Evolutionary conservation across 208 protist species (phyloP).

Genomic region (Trypanosoma scelopori): DNA sequence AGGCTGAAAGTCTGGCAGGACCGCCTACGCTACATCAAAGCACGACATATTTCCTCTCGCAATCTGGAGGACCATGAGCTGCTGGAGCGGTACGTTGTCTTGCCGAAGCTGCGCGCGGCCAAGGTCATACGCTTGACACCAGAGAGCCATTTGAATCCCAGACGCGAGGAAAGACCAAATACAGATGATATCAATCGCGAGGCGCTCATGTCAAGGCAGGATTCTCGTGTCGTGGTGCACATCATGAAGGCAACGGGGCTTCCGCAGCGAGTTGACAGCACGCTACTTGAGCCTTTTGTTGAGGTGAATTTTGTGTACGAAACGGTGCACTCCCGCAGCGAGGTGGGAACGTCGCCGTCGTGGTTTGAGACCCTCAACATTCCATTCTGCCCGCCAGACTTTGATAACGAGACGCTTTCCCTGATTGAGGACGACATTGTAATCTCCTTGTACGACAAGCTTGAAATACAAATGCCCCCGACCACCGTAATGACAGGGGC

Average conservation of each 20-base stretch:
- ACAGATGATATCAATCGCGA: conserved; percentile 69
- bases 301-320: conserved; percentile 77
- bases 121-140: conserved; percentile 46
- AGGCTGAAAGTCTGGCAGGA: conserved; percentile 77
- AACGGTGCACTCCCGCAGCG: conserved; percentile 65
- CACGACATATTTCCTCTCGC: conserved; percentile 28
- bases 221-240: conserved; percentile 74
- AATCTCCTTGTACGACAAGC: conserved; percentile 81
- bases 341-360: conserved; percentile 62
- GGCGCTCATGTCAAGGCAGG: conserved; percentile 43
- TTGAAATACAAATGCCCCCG: conserved; percentile 61
- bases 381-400: conserved; percentile 77
- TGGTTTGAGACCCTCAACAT: conserved; percentile 86
- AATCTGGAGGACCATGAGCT: conserved; percentile 61
- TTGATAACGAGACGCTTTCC: conserved; percentile 81
- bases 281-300: conserved; percentile 75
- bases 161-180: conserved; percentile 61
- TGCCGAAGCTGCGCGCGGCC: conserved; percentile 56
- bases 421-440: conserved; percentile 85
- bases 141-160: conserved; percentile 75
- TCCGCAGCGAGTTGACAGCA: conserved; percentile 61
- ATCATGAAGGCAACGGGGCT: conserved; percentile 83
- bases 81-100: conserved; percentile 52
- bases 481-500: conserved; percentile 41
- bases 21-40: conserved; percentile 45